phyloP scores from a whole-genome alignment of 2,329 filamentous ascomycete species.

The Metarhizium brunneum region DNA sequence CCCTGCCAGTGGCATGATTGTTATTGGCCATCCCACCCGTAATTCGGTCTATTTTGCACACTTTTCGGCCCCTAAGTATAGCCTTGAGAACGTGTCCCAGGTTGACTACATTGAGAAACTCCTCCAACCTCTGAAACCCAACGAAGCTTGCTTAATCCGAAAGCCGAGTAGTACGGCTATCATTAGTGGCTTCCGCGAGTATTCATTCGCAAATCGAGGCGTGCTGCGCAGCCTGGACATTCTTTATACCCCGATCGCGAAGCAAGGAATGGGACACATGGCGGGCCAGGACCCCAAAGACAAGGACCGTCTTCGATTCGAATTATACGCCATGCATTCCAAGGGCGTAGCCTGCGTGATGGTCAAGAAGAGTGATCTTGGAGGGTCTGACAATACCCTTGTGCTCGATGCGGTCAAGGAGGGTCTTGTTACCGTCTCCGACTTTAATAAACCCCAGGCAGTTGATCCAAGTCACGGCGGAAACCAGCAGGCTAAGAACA shows the following conservation, averaged over 20 bases:
- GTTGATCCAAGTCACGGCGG: constrained; percentile 22
- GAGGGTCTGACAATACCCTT: constrained; percentile 87
- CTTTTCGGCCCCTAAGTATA: constrained; percentile 88
- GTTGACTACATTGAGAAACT: constrained; percentile 78
- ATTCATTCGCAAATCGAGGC: constrained; percentile 81
- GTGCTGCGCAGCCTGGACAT: constrained; percentile 85
- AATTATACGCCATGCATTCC: constrained; percentile 95
- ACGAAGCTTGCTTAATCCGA: constrained; percentile 39
- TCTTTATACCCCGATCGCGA: constrained; percentile 59
- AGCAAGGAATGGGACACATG: constrained; percentile 56
- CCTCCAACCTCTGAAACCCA: constrained; percentile 23
- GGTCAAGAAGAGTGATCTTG: constrained; percentile 80
- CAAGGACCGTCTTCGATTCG: constrained; percentile 50
- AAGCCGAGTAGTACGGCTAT: constrained; percentile 92
- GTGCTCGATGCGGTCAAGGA: constrained; percentile 65
- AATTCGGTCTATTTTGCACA: constrained; percentile 98
- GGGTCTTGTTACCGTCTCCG: constrained; percentile 65
- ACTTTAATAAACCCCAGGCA: constrained; percentile 48
- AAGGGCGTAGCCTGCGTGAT: constrained; percentile 88
- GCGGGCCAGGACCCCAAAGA: constrained; percentile 23
- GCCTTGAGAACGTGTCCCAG: constrained; percentile 72
- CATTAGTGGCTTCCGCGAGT: constrained; percentile 92
- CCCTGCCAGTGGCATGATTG: constrained; percentile 81
- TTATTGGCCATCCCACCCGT: constrained; percentile 89
- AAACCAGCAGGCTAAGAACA: constrained; percentile 25